Conservation (phyloP, 2,329 filamentous ascomycete genomes). For the Rhexocercosporidium sp. region DNA sequence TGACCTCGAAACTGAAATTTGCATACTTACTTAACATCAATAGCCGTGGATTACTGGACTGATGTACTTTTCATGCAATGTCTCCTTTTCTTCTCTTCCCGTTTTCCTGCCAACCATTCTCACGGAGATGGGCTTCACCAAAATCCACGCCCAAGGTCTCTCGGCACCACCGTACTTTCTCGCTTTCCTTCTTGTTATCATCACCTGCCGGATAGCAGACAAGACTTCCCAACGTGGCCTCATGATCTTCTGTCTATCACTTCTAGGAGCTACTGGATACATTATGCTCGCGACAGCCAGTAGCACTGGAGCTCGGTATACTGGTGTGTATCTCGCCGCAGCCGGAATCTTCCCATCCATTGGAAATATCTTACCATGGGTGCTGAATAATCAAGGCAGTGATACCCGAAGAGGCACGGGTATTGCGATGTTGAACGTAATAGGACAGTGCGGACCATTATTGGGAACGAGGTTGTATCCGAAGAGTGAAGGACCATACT, state of each 20-base stretch:
- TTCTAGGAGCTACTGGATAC: conserved; percentile 16
- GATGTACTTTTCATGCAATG: conserved; percentile 51
- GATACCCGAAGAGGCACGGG: conserved; percentile 70
- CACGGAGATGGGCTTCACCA: conserved; percentile 68
- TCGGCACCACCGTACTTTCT: conserved; percentile 75
- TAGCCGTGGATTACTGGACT: conserved; percentile 18
- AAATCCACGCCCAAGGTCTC: conserved; percentile 72
- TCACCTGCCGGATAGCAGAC: conserved; percentile 36
- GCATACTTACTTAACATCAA: background rate
- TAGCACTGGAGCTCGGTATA: conserved; percentile 14
- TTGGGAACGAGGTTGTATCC: conserved; percentile 70
- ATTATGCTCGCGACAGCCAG: conserved; percentile 21
- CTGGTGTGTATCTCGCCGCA: conserved; percentile 53
- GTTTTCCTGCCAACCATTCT: conserved; percentile 69
- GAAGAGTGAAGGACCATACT: conserved; percentile 50
- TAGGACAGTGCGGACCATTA: conserved; percentile 69
- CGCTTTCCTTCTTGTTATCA: conserved; percentile 65
- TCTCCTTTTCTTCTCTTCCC: conserved; percentile 68
- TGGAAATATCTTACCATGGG: conserved; percentile 73
- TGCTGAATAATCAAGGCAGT: conserved; percentile 71
- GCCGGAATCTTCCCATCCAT: conserved; percentile 70
- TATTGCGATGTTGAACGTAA: conserved; percentile 69
- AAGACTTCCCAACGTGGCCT: conserved; percentile 18
- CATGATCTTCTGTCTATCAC: conserved; percentile 8
- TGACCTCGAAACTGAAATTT: too few relatives aligned